phyloP scores from a whole-genome alignment of 495 filamentous ascomycete genomes.

The Aspergillus ellipticus region DNA sequence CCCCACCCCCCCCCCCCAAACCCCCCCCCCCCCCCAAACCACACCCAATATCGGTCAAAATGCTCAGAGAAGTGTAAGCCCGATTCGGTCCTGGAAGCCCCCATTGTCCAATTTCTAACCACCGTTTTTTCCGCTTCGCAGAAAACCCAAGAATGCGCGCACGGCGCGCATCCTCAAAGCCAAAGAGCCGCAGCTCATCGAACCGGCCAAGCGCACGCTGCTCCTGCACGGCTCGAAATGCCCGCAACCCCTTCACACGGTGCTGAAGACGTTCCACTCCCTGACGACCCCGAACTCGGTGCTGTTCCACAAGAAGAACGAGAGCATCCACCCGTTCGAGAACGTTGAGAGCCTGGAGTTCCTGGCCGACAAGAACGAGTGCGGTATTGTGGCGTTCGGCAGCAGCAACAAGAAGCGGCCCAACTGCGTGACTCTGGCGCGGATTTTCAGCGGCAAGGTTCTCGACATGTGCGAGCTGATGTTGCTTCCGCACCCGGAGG shows the following conservation, averaged over 20 bases:
- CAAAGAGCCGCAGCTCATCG: conserved; percentile 78
- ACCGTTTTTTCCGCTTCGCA: conserved; percentile 30
- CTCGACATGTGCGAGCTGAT: conserved; percentile 91
- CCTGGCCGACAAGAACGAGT: conserved; percentile 93
- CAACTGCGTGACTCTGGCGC: conserved; percentile 77
- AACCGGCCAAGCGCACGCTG: conserved; percentile 83
- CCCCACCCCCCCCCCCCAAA: not conserved
- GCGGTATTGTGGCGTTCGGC: conserved; percentile 73
- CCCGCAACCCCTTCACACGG: conserved; percentile 71
- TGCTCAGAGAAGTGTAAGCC: conserved; percentile 39
- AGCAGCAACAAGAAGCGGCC: conserved; percentile 89
- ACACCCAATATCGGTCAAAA: conserved; percentile 12
- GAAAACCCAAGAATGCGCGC: conserved; percentile 90
- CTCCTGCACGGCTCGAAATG: conserved; percentile 81
- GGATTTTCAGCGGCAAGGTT: conserved; percentile 78
- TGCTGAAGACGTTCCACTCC: conserved; percentile 75
- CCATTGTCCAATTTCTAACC: not conserved
- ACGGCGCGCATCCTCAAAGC: conserved; percentile 90
- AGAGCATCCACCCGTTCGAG: conserved; percentile 84
- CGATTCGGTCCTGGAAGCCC: not conserved
- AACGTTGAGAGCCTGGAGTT: conserved; percentile 83
- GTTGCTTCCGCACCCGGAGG: conserved; percentile 64
- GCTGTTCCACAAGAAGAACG: conserved; percentile 94
- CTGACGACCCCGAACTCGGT: conserved; percentile 74
- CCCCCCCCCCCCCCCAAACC: not conserved